Base-by-base conservation (phyloP, 495 filamentous ascomycete species). In the Aspergillus avenaceus region DNA sequence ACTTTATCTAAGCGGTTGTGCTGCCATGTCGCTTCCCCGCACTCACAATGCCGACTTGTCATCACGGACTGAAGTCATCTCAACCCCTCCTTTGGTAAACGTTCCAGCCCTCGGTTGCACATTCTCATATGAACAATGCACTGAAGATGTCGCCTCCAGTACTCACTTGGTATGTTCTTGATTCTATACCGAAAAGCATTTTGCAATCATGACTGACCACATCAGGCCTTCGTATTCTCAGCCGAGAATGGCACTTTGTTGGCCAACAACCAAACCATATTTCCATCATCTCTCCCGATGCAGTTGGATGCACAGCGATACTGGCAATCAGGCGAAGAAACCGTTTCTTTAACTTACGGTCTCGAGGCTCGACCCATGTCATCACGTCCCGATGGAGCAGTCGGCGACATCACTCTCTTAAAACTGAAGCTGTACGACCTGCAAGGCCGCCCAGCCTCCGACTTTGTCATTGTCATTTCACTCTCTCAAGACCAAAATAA, bases 401-500 rank as follows among this genome's bases (percentile, higher is more conserved):
- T 48, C 0, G 57, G 55, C n/a, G 58, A 57, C 4, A 52, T 66
- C n/a, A 59, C 63, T 18, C 58, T 54, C 11, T 51, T 70, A 8
- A 56, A 54, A 8, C 22, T 73, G 13, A 51, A 58, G 5, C 52
- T 70, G 2, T 45, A 66, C 31, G 60, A 69, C 41, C 38, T 46
- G 18, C 53, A 61, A 3, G 64, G 65, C 55, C 68, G 69, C 38
- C 81, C 80, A 21, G 82, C 84, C 36, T 81, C 80, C 47, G 79
- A 84, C 59, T 76, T 84, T 58, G 4, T 24, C 19, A 42, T 61
- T 21, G 52, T 78, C 0, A 67, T 85, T 2, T 76, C 71, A 24
- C 61, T 85, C 6, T 61, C 81, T 4, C 72, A 82, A 2, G 64
- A 50, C 38, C 65, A 73, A 12, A 76, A 61, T 28, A 62, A 54